Conservation (phyloP, 2,329 filamentous ascomycete genomes). For the Colletotrichum orbiculare region DNA sequence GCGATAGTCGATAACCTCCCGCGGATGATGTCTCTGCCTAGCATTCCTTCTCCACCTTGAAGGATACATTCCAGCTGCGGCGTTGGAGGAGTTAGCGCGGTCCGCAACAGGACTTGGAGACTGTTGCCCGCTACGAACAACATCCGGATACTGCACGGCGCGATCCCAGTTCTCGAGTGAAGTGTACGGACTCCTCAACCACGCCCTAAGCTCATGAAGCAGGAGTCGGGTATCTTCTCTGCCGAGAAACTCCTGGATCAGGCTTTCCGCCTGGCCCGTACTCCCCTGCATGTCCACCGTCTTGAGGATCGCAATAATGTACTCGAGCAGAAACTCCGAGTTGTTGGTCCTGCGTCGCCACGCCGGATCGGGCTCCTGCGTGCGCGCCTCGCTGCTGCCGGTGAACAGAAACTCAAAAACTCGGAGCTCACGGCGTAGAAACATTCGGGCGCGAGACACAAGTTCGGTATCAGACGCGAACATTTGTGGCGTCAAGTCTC, state of each 20-base stretch:
- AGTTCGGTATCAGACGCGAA: constrained; percentile 75
- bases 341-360: constrained; percentile 65
- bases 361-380: constrained; percentile 28
- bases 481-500: constrained; percentile 74
- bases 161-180: constrained; percentile 83
- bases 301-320: constrained; percentile 85
- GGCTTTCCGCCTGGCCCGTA: constrained; percentile 80
- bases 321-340: constrained; percentile 87
- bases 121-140: constrained; percentile 18
- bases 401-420: constrained; percentile 79
- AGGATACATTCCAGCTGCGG: constrained; percentile 28
- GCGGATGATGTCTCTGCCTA: constrained; percentile 18
- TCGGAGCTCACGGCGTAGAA: constrained; percentile 84
- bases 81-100: constrained; percentile 4
- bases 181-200: constrained; percentile 82
- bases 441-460: constrained; percentile 80
- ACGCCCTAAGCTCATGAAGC: constrained; percentile 85
- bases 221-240: constrained; percentile 79
- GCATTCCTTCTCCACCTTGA: constrained; percentile 37
- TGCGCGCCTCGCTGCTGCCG: constrained; percentile 31
- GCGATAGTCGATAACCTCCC: constrained; percentile 16
- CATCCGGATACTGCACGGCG: constrained; percentile 74
- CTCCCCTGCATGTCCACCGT: constrained; percentile 85
- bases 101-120: constrained; percentile 28
- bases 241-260: constrained; percentile 83